Base-by-base conservation (phyloP, 257 asterid species). In the Gentiana straminea region DNA sequence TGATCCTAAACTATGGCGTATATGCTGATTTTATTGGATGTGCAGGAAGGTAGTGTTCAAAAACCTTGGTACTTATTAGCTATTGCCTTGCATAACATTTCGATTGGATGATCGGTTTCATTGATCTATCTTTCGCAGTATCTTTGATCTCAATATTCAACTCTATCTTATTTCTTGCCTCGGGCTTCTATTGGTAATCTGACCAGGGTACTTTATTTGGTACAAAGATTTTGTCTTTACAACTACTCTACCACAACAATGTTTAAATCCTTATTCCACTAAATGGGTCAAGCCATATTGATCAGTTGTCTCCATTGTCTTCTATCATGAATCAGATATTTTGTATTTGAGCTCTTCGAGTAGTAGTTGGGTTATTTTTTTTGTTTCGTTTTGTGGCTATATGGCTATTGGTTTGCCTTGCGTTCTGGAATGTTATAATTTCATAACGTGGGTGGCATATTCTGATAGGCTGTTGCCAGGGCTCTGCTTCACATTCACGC, bases 1-100 rank as follows among this genome's bases (percentile, higher is more conserved):
- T 71, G 98, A 91, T 70, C 98, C 98, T 58, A 91, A 82, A 63
- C 98, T 87, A 55, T 91, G 98, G 97, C 92, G 98, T 71, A 74
- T 87, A 84, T 72, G 98, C 98, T 57, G 98, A 91, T 73, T 84
- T 91, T 72, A 70, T 91, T 64, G 98, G 98, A 65, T 87, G 97
- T 62, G 73, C 92, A 32, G 98, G 98, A 71, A 84, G 98, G 97
- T 91, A 58, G n/a, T n/a, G 3, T 9, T 7, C 52, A 34, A 24
- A 6, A 58, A 33, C 36, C 51, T 61, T 33, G 43, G 33, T 6
- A 51, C 44, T 55, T 24, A 24, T 6, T 0, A 13, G 1, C 44
- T 39, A 34, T 3, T 0, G 11, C 62, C 4, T 33, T 45, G 33
- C 35, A 39, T 54, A 33, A 32, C 51, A 10, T 47, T 57, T 37